Base-by-base conservation (phyloP, 306 rosid species). In the Inga leiocalycina region DNA sequence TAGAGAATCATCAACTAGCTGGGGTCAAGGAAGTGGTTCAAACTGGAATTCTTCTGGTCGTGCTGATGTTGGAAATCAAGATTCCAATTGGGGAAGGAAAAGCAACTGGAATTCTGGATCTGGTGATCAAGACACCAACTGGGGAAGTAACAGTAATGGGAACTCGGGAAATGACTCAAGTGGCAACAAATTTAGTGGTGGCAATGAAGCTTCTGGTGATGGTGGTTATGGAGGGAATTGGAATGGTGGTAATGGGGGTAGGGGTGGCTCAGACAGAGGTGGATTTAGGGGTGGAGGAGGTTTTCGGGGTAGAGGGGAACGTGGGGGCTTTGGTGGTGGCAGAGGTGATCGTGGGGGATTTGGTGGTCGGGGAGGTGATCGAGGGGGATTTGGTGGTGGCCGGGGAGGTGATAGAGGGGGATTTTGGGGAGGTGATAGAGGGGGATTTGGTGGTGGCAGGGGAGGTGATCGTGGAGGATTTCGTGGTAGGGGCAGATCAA, bases 191-290 rank as follows among this genome's bases (percentile, higher is more conserved):
- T 86, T 85, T 87, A 27, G 68, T 45, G 85, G 83, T 75, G 86
- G 74, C 44, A 85, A 56, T 84, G 91, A 88, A 65, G 81, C 77
- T 82, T 67, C 85, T 64, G 86, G 83, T 27, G 82, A 79, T 32
- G 82, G 89, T 4, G 77, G 51, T 10, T 79, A 88, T 75, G 88
- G 94, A 51, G 84, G 89, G 70, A 81, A 82, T 10, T 30, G 91
- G 85, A 79, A 92, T 80, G 98, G 97, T 41, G 94, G 98, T 51
- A 90, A 83, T 81, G 77, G 93, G 6, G 94, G 94, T 65, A 88
- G 92, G 82, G 87, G 85, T 39, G 70, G 88, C 49, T 75, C 84
- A 5, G 87, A 84, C 24, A 74, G 89, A 87, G 92, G 89, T 59
- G 87, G 94, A 59, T 90, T 87, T 80, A 74, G 92, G 81, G 92